Evolutionary conservation across 768 basidiomycete genomes (phyloP).

Genomic region (Cystobasidium onofrii): DNA sequence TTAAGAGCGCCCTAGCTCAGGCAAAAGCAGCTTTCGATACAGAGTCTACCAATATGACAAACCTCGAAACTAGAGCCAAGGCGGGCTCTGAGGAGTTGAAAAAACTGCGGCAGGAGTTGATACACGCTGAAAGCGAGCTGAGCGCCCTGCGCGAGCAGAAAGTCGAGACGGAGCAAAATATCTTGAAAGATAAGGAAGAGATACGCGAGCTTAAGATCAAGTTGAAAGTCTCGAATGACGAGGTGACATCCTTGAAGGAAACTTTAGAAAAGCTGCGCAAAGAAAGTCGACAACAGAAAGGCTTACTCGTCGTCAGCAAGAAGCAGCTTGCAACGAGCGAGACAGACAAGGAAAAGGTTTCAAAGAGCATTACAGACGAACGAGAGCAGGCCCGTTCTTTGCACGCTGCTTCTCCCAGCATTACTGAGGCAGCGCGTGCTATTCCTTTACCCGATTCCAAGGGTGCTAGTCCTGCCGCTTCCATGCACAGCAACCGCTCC

Average conservation of each 20-base stretch:
- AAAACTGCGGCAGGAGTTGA: slow-evolving; percentile 66
- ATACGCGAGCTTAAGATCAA: slow-evolving; percentile 71
- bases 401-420: background rate
- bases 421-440: background rate
- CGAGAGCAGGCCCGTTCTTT: slow-evolving; percentile 47
- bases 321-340: slow-evolving; percentile 86
- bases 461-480: background rate
- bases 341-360: slow-evolving; percentile 59
- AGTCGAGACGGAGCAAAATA: slow-evolving; percentile 73
- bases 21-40: slow-evolving; percentile 79
- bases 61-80: slow-evolving; percentile 62
- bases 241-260: slow-evolving; percentile 61
- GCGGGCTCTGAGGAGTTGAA: slow-evolving; percentile 48
- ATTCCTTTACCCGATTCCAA: slow-evolving; percentile 10
- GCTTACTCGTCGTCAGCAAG: slow-evolving; percentile 82
- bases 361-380: slow-evolving; percentile 54
- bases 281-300: slow-evolving; percentile 93
- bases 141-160: slow-evolving; percentile 82
- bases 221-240: slow-evolving; percentile 69
- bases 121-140: slow-evolving; percentile 82
- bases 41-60: slow-evolving; percentile 57
- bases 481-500: background rate
- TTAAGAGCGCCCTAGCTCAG: slow-evolving; percentile 73
- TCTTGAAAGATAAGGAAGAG: slow-evolving; percentile 90
- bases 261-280: slow-evolving; percentile 82